phyloP scores from a whole-genome alignment of 306 rosid genomes.

The Vigna unguiculata region DNA sequence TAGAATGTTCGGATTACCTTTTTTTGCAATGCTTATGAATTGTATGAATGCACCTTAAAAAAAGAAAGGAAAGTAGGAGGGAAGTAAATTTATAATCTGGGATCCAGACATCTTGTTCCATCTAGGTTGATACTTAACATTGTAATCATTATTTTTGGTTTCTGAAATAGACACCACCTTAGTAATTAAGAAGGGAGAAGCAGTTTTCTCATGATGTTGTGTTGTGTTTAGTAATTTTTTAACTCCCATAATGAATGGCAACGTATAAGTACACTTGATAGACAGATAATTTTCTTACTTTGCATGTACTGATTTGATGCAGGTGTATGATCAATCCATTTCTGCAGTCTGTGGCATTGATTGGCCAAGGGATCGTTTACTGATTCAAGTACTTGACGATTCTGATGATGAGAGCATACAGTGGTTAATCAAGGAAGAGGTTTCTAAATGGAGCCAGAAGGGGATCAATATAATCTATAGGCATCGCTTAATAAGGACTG shows the following conservation, averaged over 20 bases:
- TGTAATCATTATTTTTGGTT: neutral
- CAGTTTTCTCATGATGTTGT: slow-evolving; percentile 22
- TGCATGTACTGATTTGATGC: slow-evolving; percentile 45
- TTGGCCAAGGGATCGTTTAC: slow-evolving; percentile 88
- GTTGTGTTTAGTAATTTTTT: neutral
- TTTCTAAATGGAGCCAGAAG: slow-evolving; percentile 79
- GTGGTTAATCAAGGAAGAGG: slow-evolving; percentile 81
- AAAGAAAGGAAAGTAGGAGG: neutral
- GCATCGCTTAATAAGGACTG: slow-evolving; percentile 88
- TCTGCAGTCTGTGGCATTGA: slow-evolving; percentile 89
- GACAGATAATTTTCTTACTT: slow-evolving; percentile 7
- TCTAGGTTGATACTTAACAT: slow-evolving; percentile 21
- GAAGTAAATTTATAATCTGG: neutral
- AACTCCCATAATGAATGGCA: slow-evolving; percentile 22
- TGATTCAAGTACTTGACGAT: slow-evolving; percentile 96
- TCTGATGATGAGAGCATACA: slow-evolving; percentile 87
- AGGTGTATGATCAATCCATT: slow-evolving; percentile 96
- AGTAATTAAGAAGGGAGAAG: slow-evolving; percentile 11
- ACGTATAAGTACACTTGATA: slow-evolving; percentile 19
- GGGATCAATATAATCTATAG: slow-evolving; percentile 81
- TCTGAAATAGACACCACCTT: slow-evolving; percentile 12
- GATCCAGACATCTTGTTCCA: slow-evolving; percentile 1
- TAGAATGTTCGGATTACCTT: slow-evolving; percentile 9
- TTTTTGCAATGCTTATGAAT: slow-evolving; percentile 25
- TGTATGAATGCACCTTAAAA: neutral